Conservation (phyloP, 805 yeast genomes). For the Pichia paraexigua region DNA sequence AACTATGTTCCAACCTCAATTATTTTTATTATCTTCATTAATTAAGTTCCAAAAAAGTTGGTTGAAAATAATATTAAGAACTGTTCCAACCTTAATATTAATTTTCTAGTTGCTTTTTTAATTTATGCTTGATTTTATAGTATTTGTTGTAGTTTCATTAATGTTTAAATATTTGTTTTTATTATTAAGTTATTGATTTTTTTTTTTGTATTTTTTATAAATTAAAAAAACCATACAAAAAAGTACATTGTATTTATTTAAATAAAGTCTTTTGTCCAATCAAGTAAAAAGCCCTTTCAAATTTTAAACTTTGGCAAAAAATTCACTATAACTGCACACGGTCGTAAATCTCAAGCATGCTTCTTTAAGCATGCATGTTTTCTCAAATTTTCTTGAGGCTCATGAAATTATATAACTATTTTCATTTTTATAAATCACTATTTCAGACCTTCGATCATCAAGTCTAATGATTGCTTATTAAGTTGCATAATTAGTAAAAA, state of each 20-base stretch:
- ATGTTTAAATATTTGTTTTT: neutral
- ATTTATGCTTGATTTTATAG: neutral
- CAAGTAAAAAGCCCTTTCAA: no score
- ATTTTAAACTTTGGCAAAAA: no score
- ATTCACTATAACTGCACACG: no score
- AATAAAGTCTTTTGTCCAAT: no score
- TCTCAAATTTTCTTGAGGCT: no score
- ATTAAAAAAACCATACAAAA: neutral
- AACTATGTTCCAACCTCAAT: constrained; percentile 9
- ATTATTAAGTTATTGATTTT: neutral
- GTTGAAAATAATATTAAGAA: neutral
- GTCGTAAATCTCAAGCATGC: no score
- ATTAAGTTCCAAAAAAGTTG: neutral
- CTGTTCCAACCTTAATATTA: neutral
- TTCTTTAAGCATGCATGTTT: no score
- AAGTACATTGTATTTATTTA: neutral
- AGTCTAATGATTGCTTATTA: no score
- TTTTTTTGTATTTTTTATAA: neutral
- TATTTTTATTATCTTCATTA: neutral
- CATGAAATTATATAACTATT: no score
- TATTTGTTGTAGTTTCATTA: neutral
- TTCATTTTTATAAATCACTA: no score
- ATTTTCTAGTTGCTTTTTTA: neutral
- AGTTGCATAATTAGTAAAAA: no score
- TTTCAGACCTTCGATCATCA: no score